Conservation (phyloP, 768 basidiomycete genomes). For the Boletus tylopilopsis region DNA sequence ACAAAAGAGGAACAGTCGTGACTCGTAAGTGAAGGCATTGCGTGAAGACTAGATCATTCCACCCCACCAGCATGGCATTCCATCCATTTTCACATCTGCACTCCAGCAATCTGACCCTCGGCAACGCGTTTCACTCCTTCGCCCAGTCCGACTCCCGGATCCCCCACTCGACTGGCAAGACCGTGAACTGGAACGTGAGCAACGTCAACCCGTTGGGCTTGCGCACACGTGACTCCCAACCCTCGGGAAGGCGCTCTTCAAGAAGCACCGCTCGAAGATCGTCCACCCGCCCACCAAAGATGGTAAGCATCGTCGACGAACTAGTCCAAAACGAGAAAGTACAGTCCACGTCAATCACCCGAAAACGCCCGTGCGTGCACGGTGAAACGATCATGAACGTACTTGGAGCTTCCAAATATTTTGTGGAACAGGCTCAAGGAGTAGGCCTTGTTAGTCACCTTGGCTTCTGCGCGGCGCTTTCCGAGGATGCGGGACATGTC, state of each 20-base stretch:
- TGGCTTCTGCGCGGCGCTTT: slow-evolving; percentile 60
- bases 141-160: slow-evolving; percentile 22
- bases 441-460: slow-evolving; percentile 54
- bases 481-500: slow-evolving; percentile 59
- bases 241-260: slow-evolving; percentile 67
- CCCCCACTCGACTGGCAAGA: slow-evolving; percentile 24
- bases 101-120: neutral
- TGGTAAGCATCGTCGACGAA: slow-evolving; percentile 61
- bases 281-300: slow-evolving; percentile 61
- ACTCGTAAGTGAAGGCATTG: too few relatives aligned
- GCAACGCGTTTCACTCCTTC: neutral
- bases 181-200: slow-evolving; percentile 44
- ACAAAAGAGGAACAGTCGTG: too few relatives aligned
- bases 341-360: neutral
- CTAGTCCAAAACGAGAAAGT: slow-evolving; percentile 31
- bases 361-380: too few relatives aligned
- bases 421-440: slow-evolving; percentile 50
- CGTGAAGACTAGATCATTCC: too few relatives aligned
- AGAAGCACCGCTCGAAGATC: slow-evolving; percentile 53
- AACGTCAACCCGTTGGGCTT: slow-evolving; percentile 60
- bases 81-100: neutral
- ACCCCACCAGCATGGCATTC: too few relatives aligned
- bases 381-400: slow-evolving; percentile 28
- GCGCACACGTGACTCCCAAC: slow-evolving; percentile 64
- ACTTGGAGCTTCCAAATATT: slow-evolving; percentile 71